phyloP scores from a whole-genome alignment of 192 early-diverging fungal species.

The Linnemannia hyalina region DNA sequence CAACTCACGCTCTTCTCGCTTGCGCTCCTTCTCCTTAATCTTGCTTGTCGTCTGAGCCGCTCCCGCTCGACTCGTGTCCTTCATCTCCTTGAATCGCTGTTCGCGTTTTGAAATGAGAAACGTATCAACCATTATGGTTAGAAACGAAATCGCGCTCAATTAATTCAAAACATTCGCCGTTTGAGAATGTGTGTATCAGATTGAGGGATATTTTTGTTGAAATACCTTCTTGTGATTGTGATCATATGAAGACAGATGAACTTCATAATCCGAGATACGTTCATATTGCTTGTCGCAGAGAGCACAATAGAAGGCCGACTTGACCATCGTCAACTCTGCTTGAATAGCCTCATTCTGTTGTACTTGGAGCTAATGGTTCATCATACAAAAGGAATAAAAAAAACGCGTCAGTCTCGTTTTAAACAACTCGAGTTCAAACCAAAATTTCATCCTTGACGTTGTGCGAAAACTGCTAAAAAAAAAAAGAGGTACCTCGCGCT shows the following conservation, averaged over 20 bases:
- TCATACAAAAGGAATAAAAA: neutral
- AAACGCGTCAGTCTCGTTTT: neutral
- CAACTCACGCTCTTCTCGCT: slow-evolving; percentile 77
- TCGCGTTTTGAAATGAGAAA: neutral
- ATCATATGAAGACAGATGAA: slow-evolving; percentile 82
- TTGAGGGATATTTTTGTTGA: neutral
- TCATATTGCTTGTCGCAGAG: slow-evolving; percentile 87
- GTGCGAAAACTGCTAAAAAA: neutral
- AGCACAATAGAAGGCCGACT: slow-evolving; percentile 82
- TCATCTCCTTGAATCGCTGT: slow-evolving; percentile 86
- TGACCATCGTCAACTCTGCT: slow-evolving; percentile 70
- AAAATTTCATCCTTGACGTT: neutral
- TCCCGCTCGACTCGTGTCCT: slow-evolving; percentile 62
- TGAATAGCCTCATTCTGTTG: slow-evolving; percentile 63
- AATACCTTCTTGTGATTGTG: slow-evolving; percentile 82
- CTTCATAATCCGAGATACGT: slow-evolving; percentile 81
- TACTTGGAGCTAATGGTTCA: slow-evolving; percentile 35
- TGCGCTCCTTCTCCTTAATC: slow-evolving; percentile 73
- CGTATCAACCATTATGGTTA: neutral
- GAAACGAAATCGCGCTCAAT: neutral
- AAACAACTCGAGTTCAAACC: neutral
- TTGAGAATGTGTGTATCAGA: neutral
- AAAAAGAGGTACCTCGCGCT: slow-evolving; percentile 65
- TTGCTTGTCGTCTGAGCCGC: slow-evolving; percentile 54
- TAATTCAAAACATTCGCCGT: neutral